Evolutionary conservation across 441 rosid genomes (phyloP).

Genomic region (Adansonia rubrostipa): DNA sequence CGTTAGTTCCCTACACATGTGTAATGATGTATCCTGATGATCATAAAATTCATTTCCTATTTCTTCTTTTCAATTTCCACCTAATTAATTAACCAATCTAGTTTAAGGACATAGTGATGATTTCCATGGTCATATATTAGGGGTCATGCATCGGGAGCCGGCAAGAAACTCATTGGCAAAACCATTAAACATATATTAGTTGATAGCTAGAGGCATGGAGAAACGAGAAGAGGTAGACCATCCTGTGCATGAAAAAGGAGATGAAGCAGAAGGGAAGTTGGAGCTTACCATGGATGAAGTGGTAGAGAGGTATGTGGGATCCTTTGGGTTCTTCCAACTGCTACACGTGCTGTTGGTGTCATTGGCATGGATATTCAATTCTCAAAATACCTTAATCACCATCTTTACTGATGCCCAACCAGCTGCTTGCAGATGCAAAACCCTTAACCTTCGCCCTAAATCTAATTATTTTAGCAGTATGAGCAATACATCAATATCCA

Average conservation of each 20-base stretch:
- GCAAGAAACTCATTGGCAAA: neutral
- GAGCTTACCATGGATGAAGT: slow-evolving; percentile 64
- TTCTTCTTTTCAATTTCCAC: no score
- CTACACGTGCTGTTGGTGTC: slow-evolving; percentile 66
- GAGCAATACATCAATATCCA: neutral
- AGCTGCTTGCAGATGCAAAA: slow-evolving; percentile 41
- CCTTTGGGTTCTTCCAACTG: slow-evolving; percentile 63
- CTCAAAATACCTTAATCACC: slow-evolving; percentile 61
- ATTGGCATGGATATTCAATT: slow-evolving; percentile 68
- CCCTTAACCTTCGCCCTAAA: no score
- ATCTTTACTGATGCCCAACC: slow-evolving; percentile 74
- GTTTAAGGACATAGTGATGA: no score
- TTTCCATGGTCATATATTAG: no score
- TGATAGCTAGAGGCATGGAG: neutral
- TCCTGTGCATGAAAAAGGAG: slow-evolving; percentile 22
- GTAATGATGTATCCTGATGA: no score
- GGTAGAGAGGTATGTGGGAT: slow-evolving; percentile 60
- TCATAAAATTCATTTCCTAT: no score
- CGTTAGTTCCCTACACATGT: no score
- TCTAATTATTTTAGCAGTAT: neutral
- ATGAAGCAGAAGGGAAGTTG: slow-evolving; percentile 34
- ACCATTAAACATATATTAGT: neutral
- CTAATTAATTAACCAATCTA: no score
- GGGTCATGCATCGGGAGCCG: no score
- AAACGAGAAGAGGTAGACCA: slow-evolving; percentile 7